Evolutionary conservation across 768 basidiomycete species (phyloP).

Genomic region (Kwoniella sp.): DNA sequence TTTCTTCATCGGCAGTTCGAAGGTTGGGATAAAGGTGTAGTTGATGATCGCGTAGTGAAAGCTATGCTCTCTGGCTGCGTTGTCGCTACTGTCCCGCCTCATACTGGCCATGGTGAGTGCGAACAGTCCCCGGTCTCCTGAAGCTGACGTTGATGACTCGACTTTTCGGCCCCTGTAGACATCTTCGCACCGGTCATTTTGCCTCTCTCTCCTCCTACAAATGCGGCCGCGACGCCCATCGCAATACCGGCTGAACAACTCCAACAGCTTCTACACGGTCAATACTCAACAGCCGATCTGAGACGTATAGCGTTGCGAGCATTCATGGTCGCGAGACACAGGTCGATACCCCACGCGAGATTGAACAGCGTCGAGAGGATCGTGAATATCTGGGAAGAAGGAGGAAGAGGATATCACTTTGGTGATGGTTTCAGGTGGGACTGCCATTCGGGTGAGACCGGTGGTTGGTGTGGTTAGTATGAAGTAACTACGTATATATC

Average conservation of each 20-base stretch:
- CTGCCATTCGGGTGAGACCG: constrained; percentile 4
- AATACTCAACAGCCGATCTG: constrained; percentile 5
- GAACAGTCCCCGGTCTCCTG: too few relatives aligned
- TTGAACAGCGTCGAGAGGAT: constrained; percentile 12
- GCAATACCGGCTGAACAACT: constrained; percentile 17
- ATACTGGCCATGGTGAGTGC: constrained; percentile 26
- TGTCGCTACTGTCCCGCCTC: constrained; percentile 32
- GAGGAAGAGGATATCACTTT: constrained; percentile 35
- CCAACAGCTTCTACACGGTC: constrained; percentile 8
- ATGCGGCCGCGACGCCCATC: neutral
- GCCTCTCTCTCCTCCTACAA: constrained; percentile 14
- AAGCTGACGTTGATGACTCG: neutral
- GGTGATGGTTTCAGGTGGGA: constrained; percentile 22
- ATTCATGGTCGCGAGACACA: constrained; percentile 28
- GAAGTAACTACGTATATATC: too few relatives aligned
- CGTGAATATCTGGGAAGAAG: constrained; percentile 19
- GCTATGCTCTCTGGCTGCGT: constrained; percentile 39
- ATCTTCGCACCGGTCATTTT: constrained; percentile 24
- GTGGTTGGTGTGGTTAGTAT: constrained; percentile 13
- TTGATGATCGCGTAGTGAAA: constrained; percentile 26
- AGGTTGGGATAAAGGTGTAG: constrained; percentile 22
- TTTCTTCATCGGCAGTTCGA: constrained; percentile 21
- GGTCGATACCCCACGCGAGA: constrained; percentile 11
- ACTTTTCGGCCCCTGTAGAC: constrained; percentile 7
- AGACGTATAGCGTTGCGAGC: constrained; percentile 24